Base-by-base conservation (phyloP, 306 rosid species). In the Lathyrus sativus region DNA sequence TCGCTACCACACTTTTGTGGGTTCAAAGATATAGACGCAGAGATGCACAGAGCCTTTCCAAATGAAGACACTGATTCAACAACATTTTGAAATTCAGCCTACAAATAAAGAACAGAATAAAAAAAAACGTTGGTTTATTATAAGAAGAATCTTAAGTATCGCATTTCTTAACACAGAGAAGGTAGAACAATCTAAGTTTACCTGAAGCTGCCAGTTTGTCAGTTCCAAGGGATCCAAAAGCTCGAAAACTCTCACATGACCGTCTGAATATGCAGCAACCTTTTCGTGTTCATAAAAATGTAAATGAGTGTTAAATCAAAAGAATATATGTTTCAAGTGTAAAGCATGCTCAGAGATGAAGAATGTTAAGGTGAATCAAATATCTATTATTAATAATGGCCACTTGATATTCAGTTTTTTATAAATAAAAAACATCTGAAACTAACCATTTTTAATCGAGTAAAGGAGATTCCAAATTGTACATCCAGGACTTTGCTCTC, bases 61-160 rank as follows among this genome's bases (percentile, higher is more conserved):
- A 87, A 72, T 19, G 89, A 65, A 79, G 89, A 87, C 54, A 90
- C 86, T 10, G 97, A 87, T 48, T 90, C 96, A 44, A 80, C 85
- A 65, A 86, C 91, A 81, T 90, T 93, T 73, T 88, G 97, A 81
- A 90, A 88, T 80, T 93, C 97, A 44, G 97, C 99, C 99, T 93
- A 79, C 68, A 73, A 65, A 57, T 70, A 71, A 66, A 14, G 42
- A 72, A 55, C 8, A 39, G 11, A 70, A 11, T 15, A 53, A 62
- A 48, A 3, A 49, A 33, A 3, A 13, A 15, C 19, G 28, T 67
- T 49, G 18, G 62, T 41, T 65, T 58, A 41, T 57, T 48, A 38
- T 41, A 24, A 55, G 14, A 45, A 76, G 35, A 66, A 44, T 37
- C 17, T 64, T 48, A 14, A 65, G 49, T 33, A 26, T 22, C 74